Evolutionary conservation across 306 rosid species (phyloP), one percentile per base, ranked within the genome.

Genomic region (Sesbania bispinosa): DNA sequence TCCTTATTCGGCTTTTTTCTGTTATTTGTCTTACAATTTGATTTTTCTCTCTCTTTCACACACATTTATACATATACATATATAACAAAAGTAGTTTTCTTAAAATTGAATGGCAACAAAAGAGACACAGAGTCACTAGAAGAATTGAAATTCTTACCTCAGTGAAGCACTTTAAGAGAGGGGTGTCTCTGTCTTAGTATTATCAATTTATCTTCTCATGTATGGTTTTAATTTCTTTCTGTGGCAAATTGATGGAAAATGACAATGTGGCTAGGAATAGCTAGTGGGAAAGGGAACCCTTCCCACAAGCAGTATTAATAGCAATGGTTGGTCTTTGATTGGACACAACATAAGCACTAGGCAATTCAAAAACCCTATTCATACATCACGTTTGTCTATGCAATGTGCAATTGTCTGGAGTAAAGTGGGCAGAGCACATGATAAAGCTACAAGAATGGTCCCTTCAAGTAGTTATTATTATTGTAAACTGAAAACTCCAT

Each of bases 351-450:
- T 52, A 61, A 45, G 78, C 81, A 76, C 10, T 23, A 67, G 76
- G 75, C 84, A 65, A 69, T 73, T 74, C 67, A 69, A 33, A 58
- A 79, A 43, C 67, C 79, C 73, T 57, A 64, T 68, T 20, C 63
- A 43, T 43, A 62, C 46, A 47, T 62, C 77, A 74, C 74, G 77
- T 77, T 78, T 72, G 47, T 51, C 48, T n/a, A 9, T 66, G 29
- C 73, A 78, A 79, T 81, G 85, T 79, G 88, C 80, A 54, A 4
- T 67, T 89, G 90, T 87, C 88, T 52, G 10, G 38, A 55, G 24
- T 46, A 26, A 57, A 38, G 70, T 75, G 61, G 47, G 27, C 87
- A 80, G 11, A 41, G 75, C 87, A 79, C 87, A 89, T 79, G 86
- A 35, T 60, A 60, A 74, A 69, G 78, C 18, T n/a, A 11, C 30